Conservation (phyloP, 2,329 filamentous ascomycete genomes). For the Fusarium sp. region DNA sequence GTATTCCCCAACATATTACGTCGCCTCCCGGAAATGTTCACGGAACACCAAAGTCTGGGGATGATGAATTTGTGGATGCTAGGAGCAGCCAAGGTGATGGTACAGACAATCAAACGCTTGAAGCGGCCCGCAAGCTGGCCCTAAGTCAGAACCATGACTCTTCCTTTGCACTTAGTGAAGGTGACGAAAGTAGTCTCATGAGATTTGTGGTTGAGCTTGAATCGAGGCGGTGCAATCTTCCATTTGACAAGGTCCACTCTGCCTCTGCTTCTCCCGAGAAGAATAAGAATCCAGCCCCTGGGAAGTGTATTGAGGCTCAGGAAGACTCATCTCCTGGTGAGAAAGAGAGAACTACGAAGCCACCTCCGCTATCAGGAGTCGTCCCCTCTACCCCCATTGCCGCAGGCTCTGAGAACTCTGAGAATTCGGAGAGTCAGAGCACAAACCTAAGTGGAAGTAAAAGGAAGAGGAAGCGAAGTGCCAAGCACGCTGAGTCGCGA, state of each 20-base stretch:
- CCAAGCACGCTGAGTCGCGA: slow-evolving; percentile 34
- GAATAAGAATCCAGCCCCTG: slow-evolving; percentile 5
- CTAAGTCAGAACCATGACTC: slow-evolving; percentile 38
- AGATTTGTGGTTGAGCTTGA: slow-evolving; percentile 61
- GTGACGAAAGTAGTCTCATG: slow-evolving; percentile 59
- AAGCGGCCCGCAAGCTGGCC: slow-evolving; percentile 2
- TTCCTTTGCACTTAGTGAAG: slow-evolving; percentile 55
- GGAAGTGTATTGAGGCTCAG: slow-evolving; percentile 38
- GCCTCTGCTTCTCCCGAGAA: slow-evolving; percentile 32
- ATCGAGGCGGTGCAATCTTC: slow-evolving; percentile 49
- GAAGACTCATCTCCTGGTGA: slow-evolving; percentile 33
- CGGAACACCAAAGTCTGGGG: slow-evolving; percentile 54
- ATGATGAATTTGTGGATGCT: slow-evolving; percentile 61
- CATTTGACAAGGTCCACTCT: slow-evolving; percentile 27
- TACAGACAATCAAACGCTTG: slow-evolving; percentile 6
- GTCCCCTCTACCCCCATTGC: slow-evolving; percentile 42
- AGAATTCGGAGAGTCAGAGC: slow-evolving; percentile 20
- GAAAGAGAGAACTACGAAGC: slow-evolving; percentile 19
- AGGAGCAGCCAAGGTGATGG: slow-evolving; percentile 53
- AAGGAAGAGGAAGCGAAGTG: slow-evolving; percentile 46
- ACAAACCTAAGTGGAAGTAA: slow-evolving; percentile 32
- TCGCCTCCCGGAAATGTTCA: slow-evolving; percentile 36
- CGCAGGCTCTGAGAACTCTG: slow-evolving; percentile 11
- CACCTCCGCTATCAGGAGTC: slow-evolving; percentile 22
- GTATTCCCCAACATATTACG: slow-evolving; percentile 28